phyloP scores from a whole-genome alignment of 306 rosid genomes.

The Acacia melanoxylon region DNA sequence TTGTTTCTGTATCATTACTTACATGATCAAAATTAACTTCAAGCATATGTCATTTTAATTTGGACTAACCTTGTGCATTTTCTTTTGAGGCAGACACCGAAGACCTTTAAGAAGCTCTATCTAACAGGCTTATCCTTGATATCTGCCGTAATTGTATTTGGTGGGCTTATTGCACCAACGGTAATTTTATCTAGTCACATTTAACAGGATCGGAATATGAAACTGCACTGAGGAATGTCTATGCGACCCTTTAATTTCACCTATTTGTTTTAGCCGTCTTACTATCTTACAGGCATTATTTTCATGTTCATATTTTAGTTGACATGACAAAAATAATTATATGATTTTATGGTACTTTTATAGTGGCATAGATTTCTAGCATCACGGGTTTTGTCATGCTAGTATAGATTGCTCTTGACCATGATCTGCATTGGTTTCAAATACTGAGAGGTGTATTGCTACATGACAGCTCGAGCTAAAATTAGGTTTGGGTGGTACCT shows the following conservation, averaged over 20 bases:
- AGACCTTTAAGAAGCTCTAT: constrained; percentile 82
- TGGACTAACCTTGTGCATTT: constrained; percentile 27
- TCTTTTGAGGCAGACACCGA: constrained; percentile 63
- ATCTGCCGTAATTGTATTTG: constrained; percentile 77
- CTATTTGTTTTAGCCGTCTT: constrained; percentile 6
- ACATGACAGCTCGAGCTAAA: constrained; percentile 82
- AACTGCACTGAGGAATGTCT: not conserved
- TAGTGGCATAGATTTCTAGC: constrained; percentile 1
- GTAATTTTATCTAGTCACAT: constrained; percentile 46
- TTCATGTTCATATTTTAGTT: not conserved
- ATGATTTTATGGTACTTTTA: not conserved
- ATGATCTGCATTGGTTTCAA: constrained; percentile 19
- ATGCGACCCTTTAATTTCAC: constrained; percentile 6
- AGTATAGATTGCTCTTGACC: constrained; percentile 11
- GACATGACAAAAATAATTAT: not conserved
- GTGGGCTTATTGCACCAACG: constrained; percentile 89
- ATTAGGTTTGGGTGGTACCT: constrained; percentile 88
- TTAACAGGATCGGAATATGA: not conserved
- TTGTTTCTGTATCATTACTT: constrained; percentile 28
- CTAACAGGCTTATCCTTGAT: constrained; percentile 66
- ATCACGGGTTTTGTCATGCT: constrained; percentile 1
- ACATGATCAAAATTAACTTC: constrained; percentile 2
- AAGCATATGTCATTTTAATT: constrained; percentile 10
- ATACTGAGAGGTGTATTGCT: constrained; percentile 23
- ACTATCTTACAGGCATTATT: not conserved